Evolutionary conservation across 495 filamentous ascomycete genomes (phyloP), one percentile per base, ranked within the genome.

Genomic region (Penicillium canariense): DNA sequence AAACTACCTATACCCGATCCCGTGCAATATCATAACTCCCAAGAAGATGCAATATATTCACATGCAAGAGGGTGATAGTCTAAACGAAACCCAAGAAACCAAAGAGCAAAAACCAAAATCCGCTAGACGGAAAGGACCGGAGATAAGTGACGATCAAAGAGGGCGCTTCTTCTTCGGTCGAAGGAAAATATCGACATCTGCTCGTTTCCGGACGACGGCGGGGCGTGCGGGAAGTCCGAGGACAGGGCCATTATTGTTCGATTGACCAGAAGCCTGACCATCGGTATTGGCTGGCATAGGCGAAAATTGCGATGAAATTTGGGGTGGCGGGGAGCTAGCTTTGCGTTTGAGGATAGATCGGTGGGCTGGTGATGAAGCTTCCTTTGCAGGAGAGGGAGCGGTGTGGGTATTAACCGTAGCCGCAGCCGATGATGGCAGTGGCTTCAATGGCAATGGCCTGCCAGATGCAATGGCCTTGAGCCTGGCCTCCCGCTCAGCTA

Each of bases 141-240:
- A 23, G 8, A 31, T 50, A 27, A 22, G 46, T n/a, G 35, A 8
- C 28, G 12, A 39, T 59, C 45, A 68, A 9, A 50, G 40, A 23
- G 68, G 34, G 7, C 62, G 70, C 45, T 62, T 71, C 15, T 75
- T 70, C 53, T 74, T 76, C 8, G 70, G 68, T 18, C 69, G 73
- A 35, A 76, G 72, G 56, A 77, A 75, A 2, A 75, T 56, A 52
- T 60, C 73, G 2, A 67, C 68, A 12, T 67, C 50, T 5, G 68
- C 60, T 43, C 73, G 61, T 47, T 72, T 74, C 18, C 68, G 67
- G 30, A 69, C 53, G 4, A 65, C 39, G 30, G 58, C 50, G 12
- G 58, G 65, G 15, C 68, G 68, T 7, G 54, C 42, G 62, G 54
- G 5, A 62, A n/a, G 12, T 38, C 32, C 15, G 22, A 7, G 23